phyloP scores from a whole-genome alignment of 108 stramenopile species.

The Skeletonema menzelii region DNA sequence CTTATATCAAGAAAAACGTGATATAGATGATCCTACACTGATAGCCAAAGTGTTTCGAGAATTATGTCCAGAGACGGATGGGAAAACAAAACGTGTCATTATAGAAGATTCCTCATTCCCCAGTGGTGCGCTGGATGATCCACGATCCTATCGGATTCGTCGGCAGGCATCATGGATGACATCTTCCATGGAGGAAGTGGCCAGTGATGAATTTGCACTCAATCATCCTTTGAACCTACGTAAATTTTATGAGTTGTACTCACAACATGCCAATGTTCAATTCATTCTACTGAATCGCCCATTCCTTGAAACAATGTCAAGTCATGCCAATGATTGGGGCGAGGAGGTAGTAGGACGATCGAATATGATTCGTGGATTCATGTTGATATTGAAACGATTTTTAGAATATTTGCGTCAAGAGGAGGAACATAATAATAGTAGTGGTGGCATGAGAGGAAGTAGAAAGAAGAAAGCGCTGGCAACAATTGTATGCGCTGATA shows the following conservation, averaged over 20 bases:
- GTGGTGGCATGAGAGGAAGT: not conserved
- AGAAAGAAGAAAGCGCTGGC: not conserved
- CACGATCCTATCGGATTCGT: conserved; percentile 20
- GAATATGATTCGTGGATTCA: conserved; percentile 20
- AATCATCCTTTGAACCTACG: conserved; percentile 27
- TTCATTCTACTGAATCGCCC: conserved; percentile 18
- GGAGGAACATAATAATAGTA: not conserved
- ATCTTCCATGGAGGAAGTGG: conserved; percentile 22
- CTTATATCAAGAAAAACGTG: conserved; percentile 1
- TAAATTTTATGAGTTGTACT: conserved; percentile 14
- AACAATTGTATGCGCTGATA: conserved; percentile 18
- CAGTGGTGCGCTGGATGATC: conserved; percentile 17
- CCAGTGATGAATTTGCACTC: conserved; percentile 13
- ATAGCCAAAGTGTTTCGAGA: conserved; percentile 7
- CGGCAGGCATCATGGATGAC: conserved; percentile 13
- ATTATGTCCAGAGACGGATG: conserved; percentile 7
- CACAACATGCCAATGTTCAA: conserved; percentile 3
- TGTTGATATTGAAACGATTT: conserved; percentile 18
- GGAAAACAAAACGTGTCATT: conserved; percentile 9
- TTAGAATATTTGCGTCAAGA: not conserved
- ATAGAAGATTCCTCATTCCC: conserved; percentile 28
- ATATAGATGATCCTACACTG: conserved; percentile 14
- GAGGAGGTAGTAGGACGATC: conserved; percentile 10
- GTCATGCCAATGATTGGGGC: conserved; percentile 21
- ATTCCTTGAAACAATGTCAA: conserved; percentile 14